Evolutionary conservation across 495 filamentous ascomycete genomes (phyloP), one percentile per base, ranked within the genome.

Genomic region (Xylaria grammica): DNA sequence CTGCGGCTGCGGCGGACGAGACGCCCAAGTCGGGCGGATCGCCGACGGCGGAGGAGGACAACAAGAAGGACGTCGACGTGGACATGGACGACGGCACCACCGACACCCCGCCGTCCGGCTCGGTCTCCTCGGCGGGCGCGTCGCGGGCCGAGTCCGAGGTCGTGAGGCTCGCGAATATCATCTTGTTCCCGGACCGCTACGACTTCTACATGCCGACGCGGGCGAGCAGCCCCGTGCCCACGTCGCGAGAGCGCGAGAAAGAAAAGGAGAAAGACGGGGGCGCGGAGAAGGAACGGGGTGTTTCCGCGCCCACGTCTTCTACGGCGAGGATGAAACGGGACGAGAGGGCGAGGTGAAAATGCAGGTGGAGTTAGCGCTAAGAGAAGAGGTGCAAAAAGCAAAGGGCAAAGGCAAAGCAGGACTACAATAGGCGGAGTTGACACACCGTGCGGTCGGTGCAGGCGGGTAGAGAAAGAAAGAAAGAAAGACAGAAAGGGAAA

Each of bases 171-270:
- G 79, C 81, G 0, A 83, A 83, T 53, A 82, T 83, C 62, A 83
- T 83, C 55, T 60, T 83, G 58, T 83, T 83, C 49, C 81, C 81
- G 10, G 81, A 83, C 63, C 71, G 77, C 0, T 83, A 82, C 36
- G 79, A 82, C 59, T 82, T 82, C 67, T 82, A 81, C 67, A 82
- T 81, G 80, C 70, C 75, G 24, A 73, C 72, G 62, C 58, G 72
- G 42, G 68, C 68, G 24, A 72, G 72, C 52, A 76, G 72, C 19
- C 73, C 73, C 1, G 62, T 60, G 15, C 63, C 42, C 15, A 52
- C 34, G n/a, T 29, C 46, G 30, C 29, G 63, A 32, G 56, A 67
- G 29, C 56, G 45, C 6, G 63, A 67, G 30, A 73, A 69, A 59
- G 66, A 27, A 22, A 66, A 60, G 60, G 70, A 65, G 29, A 67